Evolutionary conservation across 495 filamentous ascomycete genomes (phyloP).

Genomic region (Neurospora discreta): DNA sequence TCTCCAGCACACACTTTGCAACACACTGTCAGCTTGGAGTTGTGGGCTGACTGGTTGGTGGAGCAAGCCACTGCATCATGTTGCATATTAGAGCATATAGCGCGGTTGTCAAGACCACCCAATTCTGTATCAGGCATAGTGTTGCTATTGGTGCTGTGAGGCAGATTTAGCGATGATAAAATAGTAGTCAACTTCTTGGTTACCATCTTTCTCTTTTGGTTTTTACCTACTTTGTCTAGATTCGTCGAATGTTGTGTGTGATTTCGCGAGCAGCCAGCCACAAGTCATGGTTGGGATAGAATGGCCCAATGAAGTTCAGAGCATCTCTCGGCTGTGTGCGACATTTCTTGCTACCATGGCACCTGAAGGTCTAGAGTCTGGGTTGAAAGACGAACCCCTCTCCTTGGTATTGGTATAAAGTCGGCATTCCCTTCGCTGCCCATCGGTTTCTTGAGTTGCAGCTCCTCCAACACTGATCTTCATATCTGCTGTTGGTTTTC

Average conservation of each 20-base stretch:
- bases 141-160: neutral
- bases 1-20: neutral
- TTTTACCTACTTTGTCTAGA: neutral
- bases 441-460: neutral
- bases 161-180: neutral
- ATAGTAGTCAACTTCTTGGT: neutral
- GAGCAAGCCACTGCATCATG: neutral
- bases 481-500: neutral
- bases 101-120: neutral
- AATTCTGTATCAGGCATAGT: neutral
- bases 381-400: neutral
- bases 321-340: neutral
- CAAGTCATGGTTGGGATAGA: neutral
- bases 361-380: neutral
- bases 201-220: neutral
- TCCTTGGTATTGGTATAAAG: neutral
- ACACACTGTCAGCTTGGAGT: neutral
- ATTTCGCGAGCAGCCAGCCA: neutral
- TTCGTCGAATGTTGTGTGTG: neutral
- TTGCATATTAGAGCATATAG: neutral
- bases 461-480: neutral
- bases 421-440: neutral
- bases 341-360: neutral
- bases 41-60: neutral
- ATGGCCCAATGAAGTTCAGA: neutral